Base-by-base conservation (phyloP, 192 early-diverging fungal species). In the Coemansia sp. region DNA sequence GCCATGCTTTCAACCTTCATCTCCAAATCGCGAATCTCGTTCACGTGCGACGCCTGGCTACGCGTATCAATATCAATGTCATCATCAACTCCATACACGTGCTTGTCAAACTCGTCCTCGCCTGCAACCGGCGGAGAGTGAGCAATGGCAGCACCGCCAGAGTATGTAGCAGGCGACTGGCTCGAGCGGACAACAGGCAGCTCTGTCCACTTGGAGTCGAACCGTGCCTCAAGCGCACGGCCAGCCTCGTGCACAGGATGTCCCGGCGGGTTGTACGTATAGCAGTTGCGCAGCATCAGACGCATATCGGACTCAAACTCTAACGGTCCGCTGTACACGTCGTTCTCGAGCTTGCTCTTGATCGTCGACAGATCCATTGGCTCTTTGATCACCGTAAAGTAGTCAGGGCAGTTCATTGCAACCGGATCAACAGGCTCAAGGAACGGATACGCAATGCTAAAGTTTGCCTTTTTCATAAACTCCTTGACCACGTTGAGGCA, bases 341-440 rank as follows among this genome's bases (percentile, higher is more conserved):
- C 84, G 38, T 63, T 47, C 41, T 91, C 86, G 7, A 93, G 73
- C 70, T 87, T 87, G 45, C 69, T 66, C 62, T 81, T 75, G 12
- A 96, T 86, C 0, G 93, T 96, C 22, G 82, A 78, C 38, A 96
- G 63, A 64, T 96, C 93, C 91, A 96, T 96, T 9, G 93, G 93
- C 53, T 88, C 59, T 55, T 90, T 93, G 73, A 96, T 82, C 22
- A 98, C 82, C 4, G 73, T 75, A 24, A 85, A 83, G 78, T 99
- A 99, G 54, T 86, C 84, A 14, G 94, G 95, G 43, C 98, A 91
- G 52, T 83, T 82, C 57, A 96, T 80, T 3, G 82, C 83, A 15
- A 91, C 83, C 18, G 82, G 85, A 61, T 98, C 94, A 30, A 99
- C 95, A 9, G 97, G 94, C 50, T 82, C 78, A 45, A 87, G 65